Evolutionary conservation across 192 early-diverging fungal species (phyloP), one percentile per base, ranked within the genome.

Genomic region (Coemansia sp.): DNA sequence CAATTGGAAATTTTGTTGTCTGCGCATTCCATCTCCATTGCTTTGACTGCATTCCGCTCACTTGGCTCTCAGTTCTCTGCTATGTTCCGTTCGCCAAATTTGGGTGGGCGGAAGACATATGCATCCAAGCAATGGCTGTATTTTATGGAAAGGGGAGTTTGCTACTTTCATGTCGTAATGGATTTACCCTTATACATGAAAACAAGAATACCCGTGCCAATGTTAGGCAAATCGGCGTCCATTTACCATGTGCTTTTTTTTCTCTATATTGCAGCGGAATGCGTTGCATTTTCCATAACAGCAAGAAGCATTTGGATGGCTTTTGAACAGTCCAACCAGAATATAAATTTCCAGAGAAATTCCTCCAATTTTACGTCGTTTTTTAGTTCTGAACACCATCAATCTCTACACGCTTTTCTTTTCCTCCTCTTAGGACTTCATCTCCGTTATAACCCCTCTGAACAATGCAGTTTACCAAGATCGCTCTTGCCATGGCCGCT

Each of bases 401-500:
- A 35, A 31, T 5, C 16, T 36, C 33, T 12, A 16, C 13, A 36
- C 12, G 6, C 18, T 26, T 26, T 26, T 26, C 4, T 26, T 20
- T 46, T 40, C 38, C 21, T 15, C 50, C 3, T 26, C 43, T 3
- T 38, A 16, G 21, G 23, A 48, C 23, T 53, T 36, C 20, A 15
- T 43, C 3, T 62, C 15, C 36, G 18, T 51, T 49, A 43, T 14
- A 18, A 21, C 15, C 30, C 45, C 42, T 47, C 30, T 38, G 36
- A 58, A 75, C 36, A 53, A 75, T 75, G 72, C 65, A 68, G 72
- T 58, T 75, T 57, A 65, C 78, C 72, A 83, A 83, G 79, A 68
- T 64, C 61, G 39, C 76, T 44, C 49, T 78, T 52, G 79, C 75
- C 49, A 16, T 80, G 41, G 74, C 72, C 40, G 72, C 81, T 31